These are phyloP conservation scores for Rugonectria rugulosa DNA, from an alignment of 2,329 filamentous ascomycete species.

Conservation along the genomic window DNA sequence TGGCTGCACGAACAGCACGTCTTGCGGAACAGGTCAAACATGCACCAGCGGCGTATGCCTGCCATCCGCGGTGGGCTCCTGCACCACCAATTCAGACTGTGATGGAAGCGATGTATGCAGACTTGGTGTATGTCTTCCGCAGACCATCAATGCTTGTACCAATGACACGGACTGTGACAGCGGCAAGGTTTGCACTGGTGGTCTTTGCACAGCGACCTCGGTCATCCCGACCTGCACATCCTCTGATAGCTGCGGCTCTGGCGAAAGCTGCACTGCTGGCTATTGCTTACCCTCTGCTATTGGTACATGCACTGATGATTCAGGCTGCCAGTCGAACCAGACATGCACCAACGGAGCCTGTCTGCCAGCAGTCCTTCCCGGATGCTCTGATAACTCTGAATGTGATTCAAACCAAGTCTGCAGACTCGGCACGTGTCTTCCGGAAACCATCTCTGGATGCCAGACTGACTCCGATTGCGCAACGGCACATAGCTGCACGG, in stretches of 20 bases:
- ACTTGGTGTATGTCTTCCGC: conserved; percentile 3
- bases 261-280: neutral
- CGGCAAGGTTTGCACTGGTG: neutral
- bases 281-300: neutral
- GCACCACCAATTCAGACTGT: neutral
- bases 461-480: neutral
- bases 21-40: neutral
- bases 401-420: neutral
- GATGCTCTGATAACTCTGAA: neutral
- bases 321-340: neutral
- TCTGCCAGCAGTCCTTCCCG: neutral
- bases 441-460: neutral
- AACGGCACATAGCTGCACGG: neutral
- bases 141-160: neutral
- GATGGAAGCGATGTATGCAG: neutral
- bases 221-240: neutral
- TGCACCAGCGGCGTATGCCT: conserved; percentile 1
- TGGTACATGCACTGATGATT: neutral
- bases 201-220: neutral
- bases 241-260: neutral
- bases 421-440: conserved; percentile 5
- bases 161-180: neutral
- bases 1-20: neutral
- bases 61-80: neutral
- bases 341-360: neutral